Base-by-base conservation (phyloP, 164 flowering plant species). In the Sextonia rubra region DNA sequence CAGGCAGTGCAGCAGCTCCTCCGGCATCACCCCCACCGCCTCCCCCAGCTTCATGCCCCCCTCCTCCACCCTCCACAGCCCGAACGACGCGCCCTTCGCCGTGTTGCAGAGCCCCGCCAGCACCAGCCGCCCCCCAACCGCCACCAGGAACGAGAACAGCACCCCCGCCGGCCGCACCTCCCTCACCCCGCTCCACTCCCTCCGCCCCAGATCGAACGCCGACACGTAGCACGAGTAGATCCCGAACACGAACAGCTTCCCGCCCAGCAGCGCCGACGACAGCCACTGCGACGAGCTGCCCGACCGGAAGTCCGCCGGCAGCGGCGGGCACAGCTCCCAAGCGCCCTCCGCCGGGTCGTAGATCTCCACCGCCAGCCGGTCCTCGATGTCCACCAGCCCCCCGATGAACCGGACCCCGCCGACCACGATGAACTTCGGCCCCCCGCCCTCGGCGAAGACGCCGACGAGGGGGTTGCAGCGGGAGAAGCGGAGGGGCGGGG, bases 121-220 rank as follows among this genome's bases (percentile, higher is more conserved):
- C 27, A 90, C 85, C n/a, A 90, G 87, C 66, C 62, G 73, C 44
- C 75, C 77, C 37, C 60, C 56, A 64, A 86, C 83, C 2, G 90
- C 69, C 18, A 88, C 64, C 78, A 90, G 60, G 86, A 83, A 90
- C 0, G 91, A 86, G 73, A 87, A 88, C 29, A 77, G 23, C 0
- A 83, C 80, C n/a, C 90, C 89, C 0, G 90, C 86, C n/a, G 90
- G 90, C 76, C 87, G 73, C 9, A 90, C 79, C 3, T 83, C 84
- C 73, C 77, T 84, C 1, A 88, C 91, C n/a, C 78, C 80, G 69
- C 84, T 84, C 94, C 94, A 90, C 3, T 71, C 55, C 25, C 64
- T 85, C 5, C 60, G 56, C 1, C 56, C 60, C 69, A 88, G 72
- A 78, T 88, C 87, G 29, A 90, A 88, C 3, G 85, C 73, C 8